A percentile compares a stretch with the other conserved stretches of the same genome.
Evolutionary conservation across 1,284 basidiomycete genomes (phyloP).

Genomic region (Papiliotrema fonsecae): DNA sequence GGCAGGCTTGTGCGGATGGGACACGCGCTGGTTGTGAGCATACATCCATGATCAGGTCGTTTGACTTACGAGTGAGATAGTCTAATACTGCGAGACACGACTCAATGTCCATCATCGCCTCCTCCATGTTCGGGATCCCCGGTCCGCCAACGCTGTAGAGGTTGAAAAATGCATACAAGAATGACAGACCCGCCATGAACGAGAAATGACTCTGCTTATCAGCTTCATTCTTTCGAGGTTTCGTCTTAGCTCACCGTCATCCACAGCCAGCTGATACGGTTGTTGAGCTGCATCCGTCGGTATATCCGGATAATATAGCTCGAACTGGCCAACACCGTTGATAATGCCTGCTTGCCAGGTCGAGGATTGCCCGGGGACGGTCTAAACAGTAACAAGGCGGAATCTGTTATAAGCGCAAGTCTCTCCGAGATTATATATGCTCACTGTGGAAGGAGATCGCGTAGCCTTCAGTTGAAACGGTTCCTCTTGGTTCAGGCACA

Average conservation of each 20-base stretch:
- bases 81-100: constrained; percentile 47
- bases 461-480: constrained; percentile 46
- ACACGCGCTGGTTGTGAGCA: constrained; percentile 38
- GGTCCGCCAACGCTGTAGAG: constrained; percentile 43
- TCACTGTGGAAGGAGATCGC: constrained; percentile 49
- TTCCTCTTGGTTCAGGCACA: constrained; percentile 45
- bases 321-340: constrained; percentile 46
- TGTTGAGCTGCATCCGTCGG: constrained; percentile 47
- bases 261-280: constrained; percentile 50
- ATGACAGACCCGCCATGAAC: constrained; percentile 49
- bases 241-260: constrained; percentile 38
- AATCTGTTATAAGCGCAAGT: constrained; percentile 27
- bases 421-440: constrained; percentile 8
- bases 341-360: constrained; percentile 42
- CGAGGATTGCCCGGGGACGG: constrained; percentile 48
- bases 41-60: not conserved
- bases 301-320: constrained; percentile 50
- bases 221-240: constrained; percentile 2
- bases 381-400: constrained; percentile 46
- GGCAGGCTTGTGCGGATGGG: constrained; percentile 45
- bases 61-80: constrained; percentile 45
- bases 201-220: constrained; percentile 35
- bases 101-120: constrained; percentile 47
- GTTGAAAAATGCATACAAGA: constrained; percentile 49
- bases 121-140: constrained; percentile 44